These are phyloP conservation scores for Hsuehochloa calcarea DNA, from an alignment of 176 grass and related monocot species.

Conservation along the genomic window DNA sequence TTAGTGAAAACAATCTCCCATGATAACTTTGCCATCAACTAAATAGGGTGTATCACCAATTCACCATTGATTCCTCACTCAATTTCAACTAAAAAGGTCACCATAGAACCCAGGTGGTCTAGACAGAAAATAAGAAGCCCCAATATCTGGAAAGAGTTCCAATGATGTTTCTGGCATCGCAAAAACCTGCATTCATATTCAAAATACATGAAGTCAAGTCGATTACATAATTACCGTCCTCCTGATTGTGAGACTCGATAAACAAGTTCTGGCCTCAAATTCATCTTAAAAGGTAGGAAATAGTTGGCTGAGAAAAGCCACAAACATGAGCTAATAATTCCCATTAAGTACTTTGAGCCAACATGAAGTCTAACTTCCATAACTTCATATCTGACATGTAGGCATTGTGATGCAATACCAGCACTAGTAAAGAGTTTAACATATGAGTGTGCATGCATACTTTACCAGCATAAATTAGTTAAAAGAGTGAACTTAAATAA, in stretches of 20 bases:
- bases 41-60: background rate
- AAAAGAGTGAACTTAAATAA: constrained; percentile 1
- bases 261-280: background rate
- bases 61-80: background rate
- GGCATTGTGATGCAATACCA: constrained; percentile 17
- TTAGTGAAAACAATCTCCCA: constrained; percentile 20
- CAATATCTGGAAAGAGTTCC: constrained; percentile 92
- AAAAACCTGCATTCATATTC: constrained; percentile 62
- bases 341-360: background rate
- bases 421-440: background rate
- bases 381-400: background rate
- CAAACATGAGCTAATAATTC: background rate
- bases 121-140: constrained; percentile 92
- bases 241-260: background rate
- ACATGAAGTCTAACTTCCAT: background rate
- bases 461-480: background rate
- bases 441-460: background rate
- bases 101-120: constrained; percentile 81
- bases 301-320: background rate
- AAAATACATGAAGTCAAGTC: constrained; percentile 9
- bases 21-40: background rate
- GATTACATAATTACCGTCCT: background rate
- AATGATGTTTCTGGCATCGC: constrained; percentile 96
- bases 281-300: background rate
- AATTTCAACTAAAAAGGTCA: constrained; percentile 36